phyloP scores from a whole-genome alignment of 352 stramenopile genomes.

The Pythium grandisporangium region DNA sequence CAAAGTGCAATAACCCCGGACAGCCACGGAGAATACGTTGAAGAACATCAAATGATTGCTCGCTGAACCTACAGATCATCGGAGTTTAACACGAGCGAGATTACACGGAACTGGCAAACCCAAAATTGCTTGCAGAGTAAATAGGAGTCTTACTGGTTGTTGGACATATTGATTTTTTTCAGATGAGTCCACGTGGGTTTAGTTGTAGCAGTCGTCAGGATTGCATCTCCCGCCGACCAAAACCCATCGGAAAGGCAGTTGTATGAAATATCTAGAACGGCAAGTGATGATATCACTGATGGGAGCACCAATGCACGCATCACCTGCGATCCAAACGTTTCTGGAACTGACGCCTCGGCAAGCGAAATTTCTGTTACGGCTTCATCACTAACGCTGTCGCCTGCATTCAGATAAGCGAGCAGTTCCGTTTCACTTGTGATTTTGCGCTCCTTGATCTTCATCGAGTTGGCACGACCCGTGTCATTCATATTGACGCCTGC shows the following conservation, averaged over 20 bases:
- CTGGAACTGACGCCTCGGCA: constrained; percentile 9
- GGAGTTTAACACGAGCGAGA: neutral
- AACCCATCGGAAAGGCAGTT: constrained; percentile 35
- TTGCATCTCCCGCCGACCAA: constrained; percentile 9
- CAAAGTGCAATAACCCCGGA: constrained; percentile 18
- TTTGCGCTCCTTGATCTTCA: constrained; percentile 2
- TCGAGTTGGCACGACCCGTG: too few relatives aligned
- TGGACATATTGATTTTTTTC: constrained; percentile 28
- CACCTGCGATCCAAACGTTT: constrained; percentile 11
- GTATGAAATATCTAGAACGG: constrained; percentile 38
- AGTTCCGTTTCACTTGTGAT: too few relatives aligned
- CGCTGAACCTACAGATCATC: constrained; percentile 20
- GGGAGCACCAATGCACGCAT: constrained; percentile 8
- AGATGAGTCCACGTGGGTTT: constrained; percentile 13
- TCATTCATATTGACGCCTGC: too few relatives aligned
- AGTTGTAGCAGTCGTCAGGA: too few relatives aligned
- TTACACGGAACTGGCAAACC: too few relatives aligned
- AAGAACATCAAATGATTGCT: constrained; percentile 11
- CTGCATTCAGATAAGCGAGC: constrained; percentile 2
- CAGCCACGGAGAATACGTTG: constrained; percentile 18
- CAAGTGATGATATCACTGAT: constrained; percentile 5
- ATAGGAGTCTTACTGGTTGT: constrained; percentile 47
- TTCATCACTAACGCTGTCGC: constrained; percentile 1
- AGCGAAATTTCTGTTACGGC: constrained; percentile 15
- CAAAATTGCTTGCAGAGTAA: too few relatives aligned